These are phyloP conservation scores for Ceratobasidium sp. DNA, from an alignment of 1,284 basidiomycete genomes.

Conservation along the genomic window DNA sequence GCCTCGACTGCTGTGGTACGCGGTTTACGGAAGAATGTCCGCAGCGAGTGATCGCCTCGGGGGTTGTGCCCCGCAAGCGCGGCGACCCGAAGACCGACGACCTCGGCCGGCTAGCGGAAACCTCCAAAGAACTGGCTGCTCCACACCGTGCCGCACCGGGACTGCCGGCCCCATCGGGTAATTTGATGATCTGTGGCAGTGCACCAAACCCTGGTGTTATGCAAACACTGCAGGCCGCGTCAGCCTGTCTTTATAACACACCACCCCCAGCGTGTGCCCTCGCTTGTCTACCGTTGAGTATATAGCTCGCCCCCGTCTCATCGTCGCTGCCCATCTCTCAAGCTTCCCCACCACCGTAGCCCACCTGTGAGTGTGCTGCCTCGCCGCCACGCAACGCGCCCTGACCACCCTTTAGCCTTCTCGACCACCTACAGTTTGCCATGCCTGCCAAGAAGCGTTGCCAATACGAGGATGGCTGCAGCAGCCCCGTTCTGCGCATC, in stretches of 20 bases:
- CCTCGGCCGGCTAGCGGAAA: neutral
- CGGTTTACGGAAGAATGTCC: neutral
- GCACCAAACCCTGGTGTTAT: neutral
- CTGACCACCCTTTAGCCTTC: conserved; percentile 14
- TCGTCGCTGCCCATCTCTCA: neutral
- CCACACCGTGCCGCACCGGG: neutral
- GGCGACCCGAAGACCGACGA: neutral
- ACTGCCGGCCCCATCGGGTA: conserved; percentile 1
- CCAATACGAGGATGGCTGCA: conserved; percentile 72
- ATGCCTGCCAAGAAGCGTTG: conserved; percentile 87
- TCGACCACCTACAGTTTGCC: conserved; percentile 45
- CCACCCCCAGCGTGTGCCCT: neutral
- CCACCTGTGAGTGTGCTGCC: neutral
- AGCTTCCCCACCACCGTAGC: conserved; percentile 8
- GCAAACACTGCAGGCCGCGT: conserved; percentile 13
- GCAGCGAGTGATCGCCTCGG: neutral
- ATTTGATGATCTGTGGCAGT: conserved; percentile 1
- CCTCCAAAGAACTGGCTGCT: neutral
- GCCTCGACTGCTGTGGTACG: no score
- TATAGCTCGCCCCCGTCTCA: neutral
- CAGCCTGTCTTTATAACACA: neutral
- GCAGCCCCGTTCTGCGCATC: conserved; percentile 75
- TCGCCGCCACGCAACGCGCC: conserved; percentile 1
- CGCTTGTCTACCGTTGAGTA: conserved; percentile 10
- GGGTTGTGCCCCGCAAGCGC: neutral